These are phyloP conservation scores for Eucommia ulmoides DNA, from an alignment of 257 asterid genomes.

Conservation along the genomic window DNA sequence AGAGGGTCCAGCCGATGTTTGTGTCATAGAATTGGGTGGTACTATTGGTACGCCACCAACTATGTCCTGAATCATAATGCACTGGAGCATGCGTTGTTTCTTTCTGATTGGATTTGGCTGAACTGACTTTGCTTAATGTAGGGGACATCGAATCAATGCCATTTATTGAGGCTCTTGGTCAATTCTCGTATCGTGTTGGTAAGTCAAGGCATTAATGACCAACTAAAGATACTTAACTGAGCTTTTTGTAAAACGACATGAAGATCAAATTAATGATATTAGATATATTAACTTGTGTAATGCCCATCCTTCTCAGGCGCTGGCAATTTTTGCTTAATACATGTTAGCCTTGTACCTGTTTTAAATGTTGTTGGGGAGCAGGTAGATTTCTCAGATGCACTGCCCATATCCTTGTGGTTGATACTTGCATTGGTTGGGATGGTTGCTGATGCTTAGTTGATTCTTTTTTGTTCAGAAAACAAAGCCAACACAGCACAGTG, in stretches of 20 bases:
- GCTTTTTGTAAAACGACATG: conserved; percentile 1
- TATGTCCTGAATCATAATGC: background rate
- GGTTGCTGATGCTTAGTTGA: too few species aligned
- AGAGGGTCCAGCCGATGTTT: conserved; percentile 78
- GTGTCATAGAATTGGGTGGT: conserved; percentile 79
- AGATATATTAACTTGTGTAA: too few species aligned
- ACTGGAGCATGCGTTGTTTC: background rate
- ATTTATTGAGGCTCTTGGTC: conserved; percentile 89
- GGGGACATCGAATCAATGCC: conserved; percentile 98
- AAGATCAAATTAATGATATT: background rate
- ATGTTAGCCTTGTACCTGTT: conserved; percentile 95
- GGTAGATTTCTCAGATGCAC: conserved; percentile 28
- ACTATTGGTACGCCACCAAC: conserved; percentile 41
- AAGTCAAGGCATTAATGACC: conserved; percentile 7
- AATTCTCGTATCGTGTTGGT: conserved; percentile 87
- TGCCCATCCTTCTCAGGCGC: conserved; percentile 38
- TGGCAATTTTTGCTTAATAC: conserved; percentile 86
- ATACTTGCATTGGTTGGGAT: too few species aligned
- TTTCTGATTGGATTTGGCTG: background rate
- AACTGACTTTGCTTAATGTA: conserved; percentile 17
- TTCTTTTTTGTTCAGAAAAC: conserved; percentile 55
- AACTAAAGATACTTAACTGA: background rate
- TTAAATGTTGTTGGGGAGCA: conserved; percentile 82
- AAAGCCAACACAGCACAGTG: conserved; percentile 96
- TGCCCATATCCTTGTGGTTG: too few species aligned